phyloP scores from a whole-genome alignment of 129 eudicot genomes.

The Gnaphalium uliginosum region DNA sequence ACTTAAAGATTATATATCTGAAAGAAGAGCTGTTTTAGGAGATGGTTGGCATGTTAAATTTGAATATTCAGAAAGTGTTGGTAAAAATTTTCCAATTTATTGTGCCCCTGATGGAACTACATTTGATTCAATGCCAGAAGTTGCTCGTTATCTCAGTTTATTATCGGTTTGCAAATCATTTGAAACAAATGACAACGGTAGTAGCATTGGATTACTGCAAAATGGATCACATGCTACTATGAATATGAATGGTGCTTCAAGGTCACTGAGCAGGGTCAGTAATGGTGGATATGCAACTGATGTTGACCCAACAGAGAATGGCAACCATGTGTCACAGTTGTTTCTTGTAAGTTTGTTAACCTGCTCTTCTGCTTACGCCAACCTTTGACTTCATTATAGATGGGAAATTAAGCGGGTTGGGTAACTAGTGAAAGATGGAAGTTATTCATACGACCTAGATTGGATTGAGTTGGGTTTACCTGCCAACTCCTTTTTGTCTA shows the following conservation, averaged over 20 bases:
- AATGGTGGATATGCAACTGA: conserved; percentile 31
- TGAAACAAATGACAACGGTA: conserved; percentile 37
- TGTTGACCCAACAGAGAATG: conserved; percentile 30
- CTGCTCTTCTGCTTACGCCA: neutral
- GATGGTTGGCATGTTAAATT: conserved; percentile 90
- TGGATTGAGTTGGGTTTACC: neutral
- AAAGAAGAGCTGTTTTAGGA: conserved; percentile 47
- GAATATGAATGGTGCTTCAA: conserved; percentile 34
- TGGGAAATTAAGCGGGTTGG: neutral
- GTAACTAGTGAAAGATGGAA: neutral
- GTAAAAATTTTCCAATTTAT: conserved; percentile 54
- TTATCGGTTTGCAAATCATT: conserved; percentile 25
- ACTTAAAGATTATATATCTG: conserved; percentile 61
- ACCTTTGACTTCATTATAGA: neutral
- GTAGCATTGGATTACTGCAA: conserved; percentile 32
- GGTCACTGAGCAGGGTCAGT: conserved; percentile 19
- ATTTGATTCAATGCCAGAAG: conserved; percentile 60
- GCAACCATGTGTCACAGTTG: conserved; percentile 26
- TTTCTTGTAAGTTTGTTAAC: conserved; percentile 45
- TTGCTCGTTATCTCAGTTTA: conserved; percentile 61
- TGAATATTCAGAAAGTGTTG: conserved; percentile 38
- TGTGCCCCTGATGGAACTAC: conserved; percentile 72
- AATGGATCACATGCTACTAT: conserved; percentile 34
- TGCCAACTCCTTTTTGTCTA: neutral
- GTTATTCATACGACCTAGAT: neutral